Evolutionary conservation across 2,329 filamentous ascomycete species (phyloP), one percentile per base, ranked within the genome.

Genomic region (Fusarium sp.): DNA sequence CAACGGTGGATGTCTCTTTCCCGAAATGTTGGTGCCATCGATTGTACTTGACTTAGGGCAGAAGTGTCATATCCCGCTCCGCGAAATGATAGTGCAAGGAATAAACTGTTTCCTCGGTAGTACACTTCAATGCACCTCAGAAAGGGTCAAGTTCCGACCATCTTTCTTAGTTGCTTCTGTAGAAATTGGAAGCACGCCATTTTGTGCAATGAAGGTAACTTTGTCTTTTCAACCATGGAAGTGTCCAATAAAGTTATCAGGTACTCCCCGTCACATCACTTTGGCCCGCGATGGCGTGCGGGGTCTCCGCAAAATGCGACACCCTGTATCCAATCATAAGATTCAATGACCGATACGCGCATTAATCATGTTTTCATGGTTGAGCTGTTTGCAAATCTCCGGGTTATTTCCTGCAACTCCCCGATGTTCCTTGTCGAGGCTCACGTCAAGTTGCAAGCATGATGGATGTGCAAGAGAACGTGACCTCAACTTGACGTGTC

Each of bases 231-330:
- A 38, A 53, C 38, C 56, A 38, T 17, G 25, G 15, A 38, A 57
- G 60, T 35, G 59, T 70, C 75, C 75, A 76, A 74, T 76, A 44
- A 67, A 76, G 62, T 46, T 61, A 62, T 42, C 38, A 18, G 25
- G 50, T 61, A 61, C 69, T 67, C 58, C 58, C 61, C 62, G 67
- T 72, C 59, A 71, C 75, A 71, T 72, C 70, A 77, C 42, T 44
- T 53, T 35, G 62, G 56, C 62, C 46, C 35, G 41, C 41, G 53
- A 77, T 77, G 72, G 74, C 75, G 75, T 77, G 75, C 75, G 73
- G 75, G 69, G 63, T 69, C 70, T 59, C 75, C 75, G 72, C 73
- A 73, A 46, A 60, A 38, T 36, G 25, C 18, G 9, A 38, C n/a
- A 14, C 27, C n/a, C 9, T 14, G 27, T 5, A 41, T 1, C 75